Conservation (phyloP, 371 early-diverging fungal genomes). For the Mucor lusitanicus region DNA sequence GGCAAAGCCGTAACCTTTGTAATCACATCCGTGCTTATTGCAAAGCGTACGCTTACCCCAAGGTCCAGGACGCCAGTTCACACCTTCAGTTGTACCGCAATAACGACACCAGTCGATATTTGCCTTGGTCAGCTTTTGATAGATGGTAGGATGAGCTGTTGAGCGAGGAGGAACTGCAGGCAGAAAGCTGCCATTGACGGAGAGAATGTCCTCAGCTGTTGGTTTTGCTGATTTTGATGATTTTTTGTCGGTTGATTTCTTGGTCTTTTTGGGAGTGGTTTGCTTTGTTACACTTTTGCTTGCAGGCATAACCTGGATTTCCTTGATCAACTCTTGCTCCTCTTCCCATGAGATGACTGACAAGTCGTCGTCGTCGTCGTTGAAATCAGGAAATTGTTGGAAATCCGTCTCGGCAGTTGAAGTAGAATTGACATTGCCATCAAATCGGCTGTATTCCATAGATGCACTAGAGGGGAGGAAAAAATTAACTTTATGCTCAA, state of each 20-base stretch:
- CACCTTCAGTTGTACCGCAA: slow-evolving; percentile 91
- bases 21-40: slow-evolving; percentile 95
- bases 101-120: slow-evolving; percentile 91
- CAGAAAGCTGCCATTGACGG: background rate
- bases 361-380: slow-evolving; percentile 10
- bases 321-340: background rate
- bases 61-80: slow-evolving; percentile 93
- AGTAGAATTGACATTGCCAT: background rate
- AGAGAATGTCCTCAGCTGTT: background rate
- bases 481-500: background rate
- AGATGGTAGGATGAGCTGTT: slow-evolving; percentile 50
- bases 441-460: slow-evolving; percentile 14
- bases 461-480: slow-evolving; percentile 2
- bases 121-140: slow-evolving; percentile 64
- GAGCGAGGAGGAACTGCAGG: slow-evolving; percentile 10
- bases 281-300: background rate
- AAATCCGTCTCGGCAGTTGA: slow-evolving; percentile 1
- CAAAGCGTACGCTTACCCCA: slow-evolving; percentile 94
- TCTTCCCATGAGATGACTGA: slow-evolving; percentile 12
- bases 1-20: slow-evolving; percentile 92
- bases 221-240: background rate
- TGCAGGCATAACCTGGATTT: background rate
- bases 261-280: background rate
- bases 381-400: background rate
- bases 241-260: background rate